These are phyloP conservation scores for Fusarium albidum DNA, from an alignment of 2,329 filamentous ascomycete genomes.

Conservation along the genomic window DNA sequence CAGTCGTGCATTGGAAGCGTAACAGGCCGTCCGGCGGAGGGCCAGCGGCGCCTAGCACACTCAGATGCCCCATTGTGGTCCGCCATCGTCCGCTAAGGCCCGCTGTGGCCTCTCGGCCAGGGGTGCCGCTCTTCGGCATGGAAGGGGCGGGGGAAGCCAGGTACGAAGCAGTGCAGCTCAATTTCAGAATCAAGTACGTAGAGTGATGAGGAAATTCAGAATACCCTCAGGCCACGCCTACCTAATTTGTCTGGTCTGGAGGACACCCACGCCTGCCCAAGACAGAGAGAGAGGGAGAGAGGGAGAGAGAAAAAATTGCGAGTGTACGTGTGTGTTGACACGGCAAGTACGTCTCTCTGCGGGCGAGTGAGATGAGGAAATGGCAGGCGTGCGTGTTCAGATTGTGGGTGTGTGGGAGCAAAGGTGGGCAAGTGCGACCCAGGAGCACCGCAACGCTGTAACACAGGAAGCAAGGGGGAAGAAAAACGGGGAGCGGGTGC, in stretches of 20 bases:
- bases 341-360: slow-evolving; percentile 1
- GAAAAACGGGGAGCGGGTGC: not conserved
- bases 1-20: not conserved
- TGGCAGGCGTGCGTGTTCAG: slow-evolving; percentile 18
- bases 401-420: slow-evolving; percentile 26
- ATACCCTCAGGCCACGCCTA: not conserved
- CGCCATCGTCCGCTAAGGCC: slow-evolving; percentile 4
- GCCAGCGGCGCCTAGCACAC: slow-evolving; percentile 7
- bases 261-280: not conserved
- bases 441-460: slow-evolving; percentile 16
- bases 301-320: slow-evolving; percentile 4
- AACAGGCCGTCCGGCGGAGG: not conserved
- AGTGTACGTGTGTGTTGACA: slow-evolving; percentile 6
- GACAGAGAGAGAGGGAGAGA: not conserved
- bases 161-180: not conserved
- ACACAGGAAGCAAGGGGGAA: slow-evolving; percentile 28
- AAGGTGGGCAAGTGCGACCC: slow-evolving; percentile 30
- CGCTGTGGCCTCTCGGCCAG: slow-evolving; percentile 1
- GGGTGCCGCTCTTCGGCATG: not conserved
- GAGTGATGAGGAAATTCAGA: not conserved
- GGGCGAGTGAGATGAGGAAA: slow-evolving; percentile 14
- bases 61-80: slow-evolving; percentile 20
- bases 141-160: not conserved
- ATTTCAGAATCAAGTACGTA: not conserved
- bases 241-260: not conserved